A percentile compares a stretch with the other conserved stretches of the same genome.
Conservation (phyloP, 441 rosid genomes). For the Daphne laureola region DNA sequence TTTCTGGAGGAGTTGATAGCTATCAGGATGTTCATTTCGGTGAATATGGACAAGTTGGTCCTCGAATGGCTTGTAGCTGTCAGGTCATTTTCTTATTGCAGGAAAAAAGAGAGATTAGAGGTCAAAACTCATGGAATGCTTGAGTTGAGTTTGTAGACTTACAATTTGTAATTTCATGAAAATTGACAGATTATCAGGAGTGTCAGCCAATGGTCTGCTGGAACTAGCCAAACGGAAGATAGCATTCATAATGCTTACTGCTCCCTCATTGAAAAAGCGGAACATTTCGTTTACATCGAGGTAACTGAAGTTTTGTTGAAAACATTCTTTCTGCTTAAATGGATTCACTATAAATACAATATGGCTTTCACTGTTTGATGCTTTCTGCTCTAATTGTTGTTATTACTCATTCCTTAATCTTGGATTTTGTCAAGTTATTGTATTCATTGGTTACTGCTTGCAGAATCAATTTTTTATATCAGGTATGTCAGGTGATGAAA, state of each 20-base stretch:
- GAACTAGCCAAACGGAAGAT: constrained; percentile 62
- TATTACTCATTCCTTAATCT: not conserved
- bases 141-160: not conserved
- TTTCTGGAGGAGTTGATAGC: constrained; percentile 23
- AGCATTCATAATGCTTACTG: constrained; percentile 67
- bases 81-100: constrained; percentile 34
- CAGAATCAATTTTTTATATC: constrained; percentile 78
- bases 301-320: constrained; percentile 20
- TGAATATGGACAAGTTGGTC: constrained; percentile 36
- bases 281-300: constrained; percentile 70
- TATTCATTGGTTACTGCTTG: constrained; percentile 11
- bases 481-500: constrained; percentile 61
- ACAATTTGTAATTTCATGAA: not conserved
- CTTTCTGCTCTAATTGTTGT: constrained; percentile 5
- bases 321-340: not conserved
- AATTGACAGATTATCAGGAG: constrained; percentile 45
- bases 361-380: not conserved
- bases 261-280: constrained; percentile 50
- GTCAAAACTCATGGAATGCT: no score
- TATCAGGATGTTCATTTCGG: constrained; percentile 16
- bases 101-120: not conserved
- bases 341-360: not conserved
- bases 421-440: not conserved
- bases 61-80: constrained; percentile 37
- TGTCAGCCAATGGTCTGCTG: constrained; percentile 72